Percentiles rank a stretch among this genome's conserved stretches.
Conservation (phyloP, 495 filamentous ascomycete genomes). For the Penicillium atrosanguineum region DNA sequence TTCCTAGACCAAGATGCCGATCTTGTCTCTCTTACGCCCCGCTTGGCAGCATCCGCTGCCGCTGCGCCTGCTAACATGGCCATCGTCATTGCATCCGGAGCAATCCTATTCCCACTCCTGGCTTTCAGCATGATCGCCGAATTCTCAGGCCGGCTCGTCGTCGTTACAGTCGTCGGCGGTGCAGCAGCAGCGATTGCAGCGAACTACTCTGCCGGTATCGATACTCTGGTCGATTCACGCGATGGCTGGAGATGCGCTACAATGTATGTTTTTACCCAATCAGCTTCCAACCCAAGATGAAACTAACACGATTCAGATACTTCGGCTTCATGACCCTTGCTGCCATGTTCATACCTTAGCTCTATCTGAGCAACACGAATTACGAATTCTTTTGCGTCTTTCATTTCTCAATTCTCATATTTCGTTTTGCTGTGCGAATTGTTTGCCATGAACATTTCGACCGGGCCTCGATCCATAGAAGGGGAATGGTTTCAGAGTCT, state of each 20-base stretch:
- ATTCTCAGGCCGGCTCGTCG: slow-evolving; percentile 53
- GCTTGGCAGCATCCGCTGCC: slow-evolving; percentile 13
- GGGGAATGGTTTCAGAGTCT: background rate
- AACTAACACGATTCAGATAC: slow-evolving; percentile 30
- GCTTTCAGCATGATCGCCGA: slow-evolving; percentile 53
- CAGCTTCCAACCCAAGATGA: background rate
- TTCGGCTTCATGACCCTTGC: slow-evolving; percentile 43
- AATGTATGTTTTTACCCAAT: slow-evolving; percentile 27
- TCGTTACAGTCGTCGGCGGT: slow-evolving; percentile 43
- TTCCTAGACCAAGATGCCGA: slow-evolving; percentile 68
- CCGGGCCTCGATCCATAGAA: background rate
- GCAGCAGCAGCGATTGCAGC: slow-evolving; percentile 38
- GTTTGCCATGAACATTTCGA: background rate
- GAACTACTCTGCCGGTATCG: slow-evolving; percentile 35
- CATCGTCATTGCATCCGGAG: slow-evolving; percentile 52
- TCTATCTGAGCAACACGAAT: background rate
- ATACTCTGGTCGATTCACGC: slow-evolving; percentile 34
- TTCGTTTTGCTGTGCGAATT: background rate
- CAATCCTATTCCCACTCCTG: slow-evolving; percentile 57
- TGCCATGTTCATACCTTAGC: slow-evolving; percentile 40
- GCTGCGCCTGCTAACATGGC: slow-evolving; percentile 40
- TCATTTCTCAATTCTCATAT: slow-evolving; percentile 5
- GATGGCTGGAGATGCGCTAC: slow-evolving; percentile 44
- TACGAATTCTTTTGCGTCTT: slow-evolving; percentile 10
- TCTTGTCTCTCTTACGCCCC: slow-evolving; percentile 55